Evolutionary conservation across 2,329 filamentous ascomycete genomes (phyloP).

Genomic region (Cercospora sp.): DNA sequence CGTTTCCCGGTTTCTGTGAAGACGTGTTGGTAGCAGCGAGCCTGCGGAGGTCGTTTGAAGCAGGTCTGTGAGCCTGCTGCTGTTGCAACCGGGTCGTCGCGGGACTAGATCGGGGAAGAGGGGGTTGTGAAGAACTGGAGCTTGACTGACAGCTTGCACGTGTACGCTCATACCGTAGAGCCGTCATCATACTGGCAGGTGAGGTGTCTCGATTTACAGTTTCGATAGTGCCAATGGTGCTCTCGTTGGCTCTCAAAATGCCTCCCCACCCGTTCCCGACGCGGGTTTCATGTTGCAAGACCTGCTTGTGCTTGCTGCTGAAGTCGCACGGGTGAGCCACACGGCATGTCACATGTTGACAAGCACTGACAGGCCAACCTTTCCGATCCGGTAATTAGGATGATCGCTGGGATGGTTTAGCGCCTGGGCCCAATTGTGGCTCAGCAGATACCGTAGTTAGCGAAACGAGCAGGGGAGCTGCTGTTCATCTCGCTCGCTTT

Average conservation of each 20-base stretch:
- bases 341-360: neutral
- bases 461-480: neutral
- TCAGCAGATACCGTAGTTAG: neutral
- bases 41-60: no score
- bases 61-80: no score
- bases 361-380: neutral
- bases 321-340: neutral
- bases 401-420: neutral
- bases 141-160: neutral
- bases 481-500: neutral
- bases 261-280: neutral
- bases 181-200: no score
- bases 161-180: neutral
- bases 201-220: no score
- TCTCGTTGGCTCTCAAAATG: neutral
- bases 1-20: neutral
- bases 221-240: no score
- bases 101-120: no score
- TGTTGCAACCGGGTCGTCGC: no score
- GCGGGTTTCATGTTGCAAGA: neutral
- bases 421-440: neutral
- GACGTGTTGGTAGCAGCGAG: neutral
- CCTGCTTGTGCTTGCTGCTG: neutral
- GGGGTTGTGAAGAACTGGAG: neutral
- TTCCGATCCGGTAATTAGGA: slow-evolving; percentile 1